A percentile compares a stretch with the other conserved stretches of the same genome.
Evolutionary conservation across 2,329 filamentous ascomycete species (phyloP).

Genomic region (Ramichloridium luteum): DNA sequence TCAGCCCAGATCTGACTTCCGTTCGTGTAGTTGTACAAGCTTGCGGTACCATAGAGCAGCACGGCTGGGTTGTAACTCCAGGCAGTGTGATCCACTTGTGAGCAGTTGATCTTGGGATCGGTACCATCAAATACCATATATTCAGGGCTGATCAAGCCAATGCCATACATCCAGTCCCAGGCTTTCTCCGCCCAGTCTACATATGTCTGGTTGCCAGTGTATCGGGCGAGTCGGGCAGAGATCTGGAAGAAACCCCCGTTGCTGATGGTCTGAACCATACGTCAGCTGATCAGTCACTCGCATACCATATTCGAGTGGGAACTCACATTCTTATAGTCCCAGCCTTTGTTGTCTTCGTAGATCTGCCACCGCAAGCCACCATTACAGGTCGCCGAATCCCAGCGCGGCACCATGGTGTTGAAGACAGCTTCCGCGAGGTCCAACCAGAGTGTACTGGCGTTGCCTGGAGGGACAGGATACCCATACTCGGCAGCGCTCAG

Average conservation of each 20-base stretch:
- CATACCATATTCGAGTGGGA: no score
- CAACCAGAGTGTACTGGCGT: conserved; percentile 53
- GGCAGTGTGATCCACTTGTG: conserved; percentile 38
- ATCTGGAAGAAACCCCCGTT: conserved; percentile 49
- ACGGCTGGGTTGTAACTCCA: conserved; percentile 48
- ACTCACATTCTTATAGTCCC: conserved; percentile 41
- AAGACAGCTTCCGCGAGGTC: conserved; percentile 67
- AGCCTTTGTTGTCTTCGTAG: conserved; percentile 61
- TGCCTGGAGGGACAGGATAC: conserved; percentile 49
- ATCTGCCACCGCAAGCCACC: conserved; percentile 82
- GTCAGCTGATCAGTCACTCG: no score
- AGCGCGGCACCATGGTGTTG: conserved; percentile 61
- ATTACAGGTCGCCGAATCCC: conserved; percentile 53
- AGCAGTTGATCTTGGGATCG: conserved; percentile 40
- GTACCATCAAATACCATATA: conserved; percentile 46
- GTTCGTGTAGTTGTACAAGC: conserved; percentile 43
- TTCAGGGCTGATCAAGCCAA: conserved; percentile 39
- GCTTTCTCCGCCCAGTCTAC: conserved; percentile 59
- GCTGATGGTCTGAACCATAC: conserved; percentile 33
- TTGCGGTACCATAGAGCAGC: conserved; percentile 43
- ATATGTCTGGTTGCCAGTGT: conserved; percentile 70
- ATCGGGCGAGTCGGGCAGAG: conserved; percentile 57
- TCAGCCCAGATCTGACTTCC: conserved; percentile 41
- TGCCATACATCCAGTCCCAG: conserved; percentile 44
- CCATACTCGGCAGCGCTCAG: conserved; percentile 67